Evolutionary conservation across 176 grass and related monocot genomes (phyloP).

Genomic region (Chrysopogon serrulatus): DNA sequence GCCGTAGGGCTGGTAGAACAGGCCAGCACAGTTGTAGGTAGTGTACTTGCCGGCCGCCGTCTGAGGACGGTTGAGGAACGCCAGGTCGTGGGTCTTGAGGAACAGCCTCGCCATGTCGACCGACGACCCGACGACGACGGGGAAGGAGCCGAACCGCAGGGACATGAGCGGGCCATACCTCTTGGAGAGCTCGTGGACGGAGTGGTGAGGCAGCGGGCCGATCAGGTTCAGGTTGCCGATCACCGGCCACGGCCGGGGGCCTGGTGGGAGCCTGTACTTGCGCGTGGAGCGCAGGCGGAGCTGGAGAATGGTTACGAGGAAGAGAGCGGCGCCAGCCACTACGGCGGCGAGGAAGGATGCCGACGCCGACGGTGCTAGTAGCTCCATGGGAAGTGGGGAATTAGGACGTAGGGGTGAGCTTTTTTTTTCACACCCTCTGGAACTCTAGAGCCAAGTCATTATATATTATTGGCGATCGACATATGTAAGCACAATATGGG

Average conservation of each 20-base stretch:
- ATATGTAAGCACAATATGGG: neutral
- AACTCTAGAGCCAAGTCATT: neutral
- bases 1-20: constrained; percentile 37
- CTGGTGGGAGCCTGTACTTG: constrained; percentile 18
- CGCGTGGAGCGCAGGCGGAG: neutral
- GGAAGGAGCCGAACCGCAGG: constrained; percentile 20
- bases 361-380: neutral
- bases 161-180: constrained; percentile 37
- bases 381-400: neutral
- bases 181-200: constrained; percentile 39
- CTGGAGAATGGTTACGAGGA: neutral
- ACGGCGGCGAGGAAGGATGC: neutral
- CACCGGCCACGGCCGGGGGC: constrained; percentile 29
- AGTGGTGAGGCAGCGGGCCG: constrained; percentile 34
- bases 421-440: neutral
- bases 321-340: neutral
- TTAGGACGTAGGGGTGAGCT: neutral
- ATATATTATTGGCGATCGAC: neutral
- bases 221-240: constrained; percentile 55
- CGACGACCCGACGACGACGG: neutral
- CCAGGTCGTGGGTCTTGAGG: constrained; percentile 19
- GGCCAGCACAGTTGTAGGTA: constrained; percentile 31
- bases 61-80: constrained; percentile 32
- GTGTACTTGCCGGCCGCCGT: constrained; percentile 27
- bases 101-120: constrained; percentile 13